Base-by-base conservation (phyloP, 1,139 yeast genomes). In the Fermentozyma sake region DNA sequence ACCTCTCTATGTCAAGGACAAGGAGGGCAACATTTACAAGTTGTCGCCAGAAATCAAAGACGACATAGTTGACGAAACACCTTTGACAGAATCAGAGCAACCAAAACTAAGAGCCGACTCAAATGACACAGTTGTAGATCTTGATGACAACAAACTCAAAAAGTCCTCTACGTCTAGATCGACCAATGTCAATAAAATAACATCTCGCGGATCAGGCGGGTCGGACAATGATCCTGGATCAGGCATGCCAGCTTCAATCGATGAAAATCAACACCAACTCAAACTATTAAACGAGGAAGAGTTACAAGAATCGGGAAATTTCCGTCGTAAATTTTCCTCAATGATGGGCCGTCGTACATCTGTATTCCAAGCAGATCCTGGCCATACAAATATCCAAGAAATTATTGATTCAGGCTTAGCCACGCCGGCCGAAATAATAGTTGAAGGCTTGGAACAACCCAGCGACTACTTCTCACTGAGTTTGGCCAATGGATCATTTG, bases 1-100 rank as follows among this genome's bases (percentile, higher is more conserved):
- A 46, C 89, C 91, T 2, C 53, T 71, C 7, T 71, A 66, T 38
- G 76, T 71, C 28, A 77, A 73, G 43, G 72, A 69, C 36, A 50
- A 39, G 15, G 69, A 66, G 2, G 74, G 74, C 3, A 55, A 41
- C 43, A 72, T 61, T 22, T 58, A 72, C 34, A 70, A 71, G 43
- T 48, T 71, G 18, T 61, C 74, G 1, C 75, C 76, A 2, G 65
- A 59, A 28, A 66, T 72, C 10, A 47, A 47, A 15, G 63, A 63
- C 17, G 63, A 52, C 10, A 32, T 27, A 22, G 37, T 23, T 23
- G 35, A 24, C 14, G 40, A 7, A 11, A 6, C 10, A 13, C 9
- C 10, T 7, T 10, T 22, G 26, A 23, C 9, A 12, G 18, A 3
- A 5, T 12, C 12, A 13, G 11, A 13, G 17, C 10, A 7, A 16